Base-by-base conservation (phyloP, 139 green algal genomes). In the Pleodorina starrii region DNA sequence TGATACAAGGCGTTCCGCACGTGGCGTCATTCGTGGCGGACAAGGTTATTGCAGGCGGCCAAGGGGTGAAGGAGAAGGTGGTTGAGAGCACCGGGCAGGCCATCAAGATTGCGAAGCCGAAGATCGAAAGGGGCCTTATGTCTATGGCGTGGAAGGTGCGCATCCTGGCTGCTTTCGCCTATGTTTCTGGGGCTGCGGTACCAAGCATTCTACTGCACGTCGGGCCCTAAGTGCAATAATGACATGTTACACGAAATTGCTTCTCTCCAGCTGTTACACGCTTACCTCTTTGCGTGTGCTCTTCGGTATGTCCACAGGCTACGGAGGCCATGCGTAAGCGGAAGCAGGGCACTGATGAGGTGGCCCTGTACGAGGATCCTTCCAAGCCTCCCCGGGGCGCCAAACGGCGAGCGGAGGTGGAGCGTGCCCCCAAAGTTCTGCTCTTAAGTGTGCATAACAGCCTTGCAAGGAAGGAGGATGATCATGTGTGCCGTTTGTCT, bases 391-490 rank as follows among this genome's bases (percentile, higher is more conserved):
- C 76, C 4, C 32, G 35, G 6, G 29, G 7, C 32, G 35, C 16
- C 35, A 77, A 38, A 59, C 40, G 29, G 9, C 69, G 50, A 43
- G 44, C 32, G n/a, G 5, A 35, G 2, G 23, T 59, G 72, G 72
- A 80, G 14, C 72, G 25, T 59, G 74, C 43, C 48, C 48, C 76
- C 29, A 69, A 71, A n/a, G 54, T 94, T 60, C 87, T 97, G 50
- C 76, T 91, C 72, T 81, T 97, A 36, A 91, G 90, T 35, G 72
- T 97, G 29, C 74, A 95, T 89, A 97, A 97, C 92, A 93, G 83
- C 60, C 66, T 72, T 35, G 69, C 35, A 1, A 44, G 43, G 11
- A 81, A 66, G 17, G 84, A 74, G 27, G 76, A 87, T 12, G 60
- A 89, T 11, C 48, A 86, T 46, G 78, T 94, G 48, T 93, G 87